Base-by-base conservation (phyloP, 2,329 filamentous ascomycete genomes). In the Xylaria sp. region DNA sequence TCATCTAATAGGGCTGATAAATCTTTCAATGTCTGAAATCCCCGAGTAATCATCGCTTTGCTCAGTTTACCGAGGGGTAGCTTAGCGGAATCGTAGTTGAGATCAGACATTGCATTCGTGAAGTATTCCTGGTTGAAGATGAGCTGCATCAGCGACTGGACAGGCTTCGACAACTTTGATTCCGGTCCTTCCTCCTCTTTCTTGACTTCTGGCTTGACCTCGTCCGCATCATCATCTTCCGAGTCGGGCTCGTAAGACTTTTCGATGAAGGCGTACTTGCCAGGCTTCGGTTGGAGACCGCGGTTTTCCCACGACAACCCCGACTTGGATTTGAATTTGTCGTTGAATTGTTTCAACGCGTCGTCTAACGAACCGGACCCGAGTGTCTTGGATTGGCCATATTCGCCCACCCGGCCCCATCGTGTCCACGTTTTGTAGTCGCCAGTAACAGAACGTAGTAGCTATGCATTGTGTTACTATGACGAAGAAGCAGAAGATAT, bases 71-170 rank as follows among this genome's bases (percentile, higher is more conserved):
- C 94, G 1, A 97, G 83, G 0, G 94, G 94, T 50, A 97, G 83
- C 79, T 97, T 97, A 72, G 91, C 85, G 10, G 87, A 84, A 73
- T 94, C 90, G 74, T 94, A 94, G 73, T 92, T 92, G 73, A 93
- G 83, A 1, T 87, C 83, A 1, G 80, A 78, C 89, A 93, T 92
- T 44, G 89, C 87, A 23, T 86, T 85, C 25, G 88, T 84, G 79
- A 97, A 94, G 77, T 91, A 90, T 25, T 90, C 78, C 66, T 89
- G 86, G 78, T 97, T 94, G 84, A 97, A 97, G 69, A 97, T 97
- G 72, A 97, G 87, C 69, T 90, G 82, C 85, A 97, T 90, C 23
- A 97, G 82, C 9, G 88, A 82, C 76, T 94, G 90, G 2, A 93
- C 84, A 0, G 89, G 69, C 37, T 74, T 74, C 6, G 74, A 39